A percentile compares a stretch with the other conserved stretches of the same genome.
Evolutionary conservation across 2,329 filamentous ascomycete species (phyloP).

Genomic region (Pseudogymnoascus sp.): DNA sequence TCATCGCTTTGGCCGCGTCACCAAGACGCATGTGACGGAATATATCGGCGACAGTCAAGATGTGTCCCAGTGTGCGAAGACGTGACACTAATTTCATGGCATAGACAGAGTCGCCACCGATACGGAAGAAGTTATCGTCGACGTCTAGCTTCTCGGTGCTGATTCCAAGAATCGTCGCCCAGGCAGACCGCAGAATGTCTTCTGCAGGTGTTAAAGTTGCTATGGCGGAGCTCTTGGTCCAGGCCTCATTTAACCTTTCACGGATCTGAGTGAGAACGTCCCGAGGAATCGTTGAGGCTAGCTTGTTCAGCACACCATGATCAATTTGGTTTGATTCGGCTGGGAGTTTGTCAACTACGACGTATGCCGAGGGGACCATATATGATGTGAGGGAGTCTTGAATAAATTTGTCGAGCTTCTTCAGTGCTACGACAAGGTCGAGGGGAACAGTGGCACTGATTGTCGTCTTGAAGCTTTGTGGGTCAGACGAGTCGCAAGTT

Average conservation of each 20-base stretch:
- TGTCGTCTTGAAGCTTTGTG: slow-evolving; percentile 16
- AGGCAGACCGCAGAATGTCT: slow-evolving; percentile 26
- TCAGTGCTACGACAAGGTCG: slow-evolving; percentile 29
- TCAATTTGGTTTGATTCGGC: slow-evolving; percentile 22
- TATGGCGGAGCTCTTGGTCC: slow-evolving; percentile 25
- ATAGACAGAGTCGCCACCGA: slow-evolving; percentile 30
- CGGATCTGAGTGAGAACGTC: slow-evolving; percentile 19
- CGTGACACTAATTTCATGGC: slow-evolving; percentile 39
- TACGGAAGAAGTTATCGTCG: slow-evolving; percentile 33
- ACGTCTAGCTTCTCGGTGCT: slow-evolving; percentile 22
- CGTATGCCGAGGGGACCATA: slow-evolving; percentile 37
- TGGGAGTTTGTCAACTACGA: slow-evolving; percentile 33
- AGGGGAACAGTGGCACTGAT: slow-evolving; percentile 20
- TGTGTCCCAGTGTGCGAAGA: slow-evolving; percentile 20
- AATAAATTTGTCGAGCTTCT: slow-evolving; percentile 34
- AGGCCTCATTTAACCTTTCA: slow-evolving; percentile 24
- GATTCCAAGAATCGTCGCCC: slow-evolving; percentile 25
- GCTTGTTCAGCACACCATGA: slow-evolving; percentile 27
- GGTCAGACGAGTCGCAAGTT: not conserved
- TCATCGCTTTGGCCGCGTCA: slow-evolving; percentile 24
- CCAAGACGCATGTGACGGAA: slow-evolving; percentile 29
- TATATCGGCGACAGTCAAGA: slow-evolving; percentile 34
- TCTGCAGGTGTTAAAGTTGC: slow-evolving; percentile 29
- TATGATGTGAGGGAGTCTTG: slow-evolving; percentile 37
- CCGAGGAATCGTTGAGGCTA: slow-evolving; percentile 23